Conservation (phyloP, 257 asterid species). For the Nicotiana tomentosiformis region DNA sequence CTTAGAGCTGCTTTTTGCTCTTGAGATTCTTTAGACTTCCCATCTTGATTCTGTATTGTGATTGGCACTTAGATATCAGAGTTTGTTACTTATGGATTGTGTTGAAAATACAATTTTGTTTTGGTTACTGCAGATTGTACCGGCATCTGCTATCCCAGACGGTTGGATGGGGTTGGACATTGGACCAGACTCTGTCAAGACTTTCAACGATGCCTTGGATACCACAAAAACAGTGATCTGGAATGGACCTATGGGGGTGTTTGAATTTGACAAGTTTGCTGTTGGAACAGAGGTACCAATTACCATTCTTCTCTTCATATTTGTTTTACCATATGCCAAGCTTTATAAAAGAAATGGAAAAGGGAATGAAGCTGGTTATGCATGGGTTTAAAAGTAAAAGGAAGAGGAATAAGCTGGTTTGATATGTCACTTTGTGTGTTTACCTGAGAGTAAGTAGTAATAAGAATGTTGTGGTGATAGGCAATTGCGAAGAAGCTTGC, state of each 20-base stretch:
- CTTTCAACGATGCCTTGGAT: constrained; percentile 67
- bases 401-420: neutral
- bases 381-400: neutral
- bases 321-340: neutral
- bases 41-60: neutral
- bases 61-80: neutral
- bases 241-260: constrained; percentile 97
- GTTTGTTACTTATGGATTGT: neutral
- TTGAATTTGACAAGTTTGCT: constrained; percentile 87
- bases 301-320: neutral
- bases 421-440: neutral
- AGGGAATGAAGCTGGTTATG: neutral
- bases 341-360: neutral
- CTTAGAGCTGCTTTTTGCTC: neutral
- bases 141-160: constrained; percentile 70
- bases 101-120: neutral
- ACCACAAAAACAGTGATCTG: constrained; percentile 77
- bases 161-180: constrained; percentile 94
- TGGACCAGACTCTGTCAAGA: constrained; percentile 80
- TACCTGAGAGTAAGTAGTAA: neutral
- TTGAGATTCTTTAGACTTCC: neutral
- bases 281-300: constrained; percentile 65
- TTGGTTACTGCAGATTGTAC: constrained; percentile 48
- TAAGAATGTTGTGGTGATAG: constrained; percentile 26
- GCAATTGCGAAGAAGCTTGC: constrained; percentile 77